Evolutionary conservation across 768 basidiomycete species (phyloP), one percentile per base, ranked within the genome.

Genomic region (Suillus variegatus): DNA sequence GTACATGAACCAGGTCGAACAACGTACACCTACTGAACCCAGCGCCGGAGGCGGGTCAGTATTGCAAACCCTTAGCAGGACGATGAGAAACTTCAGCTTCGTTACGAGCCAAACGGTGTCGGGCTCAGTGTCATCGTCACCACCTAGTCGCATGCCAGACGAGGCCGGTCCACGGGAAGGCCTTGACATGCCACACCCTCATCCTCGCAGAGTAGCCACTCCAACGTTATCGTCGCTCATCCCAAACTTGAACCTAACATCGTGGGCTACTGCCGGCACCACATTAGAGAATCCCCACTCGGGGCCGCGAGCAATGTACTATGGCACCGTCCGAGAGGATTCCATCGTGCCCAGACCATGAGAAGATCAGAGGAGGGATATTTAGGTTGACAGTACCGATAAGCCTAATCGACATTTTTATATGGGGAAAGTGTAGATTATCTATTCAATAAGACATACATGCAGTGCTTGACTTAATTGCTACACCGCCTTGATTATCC

Each of bases 1-100:
- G 0, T 97, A 92, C 77, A 79, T 88, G 66, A 82, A 78, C 63
- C 85, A 91, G 57, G 80, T 75, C 6, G 81, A 81, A n/a, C 77
- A 80, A 38, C 28, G 63, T 65, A 43, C 54, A 51, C 55, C 63
- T 55, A 49, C 20, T 47, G 67, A 60, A 46, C 60, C 52, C 43
- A 32, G 41, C 18, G 22, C 25, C 6, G 35, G 28, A 47, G 73
- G 71, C 52, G 73, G 71, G 38, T 84, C 86, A 1, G 85, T 89
- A 60, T 78, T 88, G 62, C 81, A 82, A 65, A 82, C 84, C 4
- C 73, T 89, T 28, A 84, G 83, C 66, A 78, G 82, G 70, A 87
- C 83, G 1, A 80, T 88, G 64, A 83, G 85, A 71, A 86, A 77
- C 63, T 80, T 88, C 64, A 79, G 74, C 63, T 71, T 78, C 57